Conservation (phyloP, 1,284 basidiomycete genomes). For the Meripilus lineatus region DNA sequence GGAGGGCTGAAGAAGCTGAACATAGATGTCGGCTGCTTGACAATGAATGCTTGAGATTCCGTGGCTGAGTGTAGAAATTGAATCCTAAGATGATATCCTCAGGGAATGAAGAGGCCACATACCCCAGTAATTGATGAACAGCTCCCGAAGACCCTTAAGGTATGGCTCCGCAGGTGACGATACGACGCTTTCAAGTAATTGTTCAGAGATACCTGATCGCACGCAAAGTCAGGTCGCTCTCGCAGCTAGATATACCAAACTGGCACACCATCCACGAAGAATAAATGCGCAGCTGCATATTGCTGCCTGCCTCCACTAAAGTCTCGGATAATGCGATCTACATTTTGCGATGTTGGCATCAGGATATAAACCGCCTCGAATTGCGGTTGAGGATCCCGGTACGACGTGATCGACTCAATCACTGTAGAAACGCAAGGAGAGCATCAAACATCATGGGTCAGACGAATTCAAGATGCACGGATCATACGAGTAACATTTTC, state of each 20-base stretch:
- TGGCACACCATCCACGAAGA: conserved; percentile 87
- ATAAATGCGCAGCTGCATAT: conserved; percentile 88
- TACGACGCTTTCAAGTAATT: conserved; percentile 70
- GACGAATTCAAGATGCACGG: background rate
- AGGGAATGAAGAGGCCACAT: conserved; percentile 18
- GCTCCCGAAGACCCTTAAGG: conserved; percentile 72
- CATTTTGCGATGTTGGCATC: conserved; percentile 92
- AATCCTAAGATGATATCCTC: background rate
- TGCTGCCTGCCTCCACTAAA: conserved; percentile 65
- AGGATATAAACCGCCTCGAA: conserved; percentile 92
- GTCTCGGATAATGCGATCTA: conserved; percentile 87
- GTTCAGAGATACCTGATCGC: conserved; percentile 61
- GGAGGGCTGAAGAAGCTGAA: conserved; percentile 86
- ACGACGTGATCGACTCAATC: conserved; percentile 71
- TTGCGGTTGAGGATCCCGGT: conserved; percentile 72
- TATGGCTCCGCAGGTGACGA: conserved; percentile 67
- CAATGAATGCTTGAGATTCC: conserved; percentile 81
- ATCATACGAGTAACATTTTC: conserved; percentile 90
- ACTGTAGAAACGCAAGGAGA: conserved; percentile 49
- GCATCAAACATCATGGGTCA: conserved; percentile 7
- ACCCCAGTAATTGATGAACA: conserved; percentile 91
- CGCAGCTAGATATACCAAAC: conserved; percentile 3
- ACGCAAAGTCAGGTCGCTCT: background rate
- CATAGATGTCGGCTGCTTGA: conserved; percentile 74
- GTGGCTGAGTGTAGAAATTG: conserved; percentile 44